Conservation (phyloP, 257 asterid species). For the Solanum megistacrolobum region DNA sequence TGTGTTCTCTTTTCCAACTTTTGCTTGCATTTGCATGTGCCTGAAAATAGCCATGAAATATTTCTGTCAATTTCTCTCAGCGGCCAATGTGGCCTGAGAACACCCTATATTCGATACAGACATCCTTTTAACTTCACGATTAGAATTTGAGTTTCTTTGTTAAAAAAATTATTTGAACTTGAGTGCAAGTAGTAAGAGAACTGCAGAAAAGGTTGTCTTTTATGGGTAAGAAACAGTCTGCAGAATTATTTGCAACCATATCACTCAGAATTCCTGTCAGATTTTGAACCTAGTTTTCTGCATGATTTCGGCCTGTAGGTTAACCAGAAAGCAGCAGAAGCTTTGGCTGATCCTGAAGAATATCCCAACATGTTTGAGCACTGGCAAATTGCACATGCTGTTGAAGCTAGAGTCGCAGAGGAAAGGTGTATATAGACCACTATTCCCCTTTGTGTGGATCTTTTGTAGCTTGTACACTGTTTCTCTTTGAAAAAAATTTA, state of each 20-base stretch:
- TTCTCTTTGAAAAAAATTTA: not conserved
- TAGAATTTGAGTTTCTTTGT: not conserved
- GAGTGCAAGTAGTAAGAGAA: not conserved
- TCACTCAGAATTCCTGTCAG: not conserved
- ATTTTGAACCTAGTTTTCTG: not conserved
- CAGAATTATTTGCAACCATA: not conserved
- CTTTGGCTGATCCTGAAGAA: conserved; percentile 92
- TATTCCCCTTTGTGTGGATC: not conserved
- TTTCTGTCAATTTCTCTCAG: not conserved
- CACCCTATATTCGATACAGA: not conserved
- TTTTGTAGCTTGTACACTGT: not conserved
- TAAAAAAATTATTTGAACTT: not conserved
- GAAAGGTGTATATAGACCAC: conserved; percentile 19
- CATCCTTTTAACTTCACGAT: not conserved
- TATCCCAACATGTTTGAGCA: conserved; percentile 84
- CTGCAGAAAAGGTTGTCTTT: not conserved
- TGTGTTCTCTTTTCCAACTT: not conserved
- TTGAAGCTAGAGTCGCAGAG: conserved; percentile 60
- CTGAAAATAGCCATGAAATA: not conserved
- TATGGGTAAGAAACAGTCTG: not conserved
- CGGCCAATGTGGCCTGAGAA: not conserved
- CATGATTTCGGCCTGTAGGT: conserved; percentile 29
- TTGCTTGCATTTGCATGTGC: not conserved
- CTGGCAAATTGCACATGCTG: conserved; percentile 85
- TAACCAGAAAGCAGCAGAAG: conserved; percentile 91